Percentiles rank a stretch among this genome's conserved stretches.
phyloP scores from a whole-genome alignment of 2,329 filamentous ascomycete genomes.

The Lachnellula arida region DNA sequence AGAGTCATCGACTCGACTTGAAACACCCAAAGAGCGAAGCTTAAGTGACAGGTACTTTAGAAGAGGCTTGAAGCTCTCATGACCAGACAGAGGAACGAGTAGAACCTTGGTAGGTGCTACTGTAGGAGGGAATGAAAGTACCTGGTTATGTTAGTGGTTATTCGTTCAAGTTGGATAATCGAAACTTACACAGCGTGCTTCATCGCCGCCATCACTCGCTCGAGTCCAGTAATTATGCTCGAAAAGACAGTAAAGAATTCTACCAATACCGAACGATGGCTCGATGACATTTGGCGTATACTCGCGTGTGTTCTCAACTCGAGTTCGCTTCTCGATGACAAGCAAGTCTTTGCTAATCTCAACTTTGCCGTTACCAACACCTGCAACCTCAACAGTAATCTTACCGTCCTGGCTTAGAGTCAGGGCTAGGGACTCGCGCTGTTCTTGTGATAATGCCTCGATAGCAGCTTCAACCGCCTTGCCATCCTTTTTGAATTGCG shows the following conservation, averaged over 20 bases:
- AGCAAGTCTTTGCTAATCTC: constrained; percentile 76
- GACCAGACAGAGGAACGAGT: constrained; percentile 80
- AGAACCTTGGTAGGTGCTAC: constrained; percentile 95
- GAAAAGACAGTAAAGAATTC: constrained; percentile 87
- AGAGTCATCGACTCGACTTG: constrained; percentile 84
- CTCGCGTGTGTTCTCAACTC: constrained; percentile 78
- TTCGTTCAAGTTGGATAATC: background rate
- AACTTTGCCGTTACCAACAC: constrained; percentile 64
- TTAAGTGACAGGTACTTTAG: constrained; percentile 68
- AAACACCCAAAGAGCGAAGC: constrained; percentile 71
- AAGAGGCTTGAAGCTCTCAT: constrained; percentile 75
- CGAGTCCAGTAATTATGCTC: constrained; percentile 97
- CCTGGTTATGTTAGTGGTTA: constrained; percentile 37
- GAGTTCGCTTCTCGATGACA: constrained; percentile 76
- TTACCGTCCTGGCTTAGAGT: constrained; percentile 69
- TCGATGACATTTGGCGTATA: constrained; percentile 96
- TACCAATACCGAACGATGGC: constrained; percentile 94
- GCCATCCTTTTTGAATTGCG: constrained; percentile 90
- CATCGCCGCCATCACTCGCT: constrained; percentile 62
- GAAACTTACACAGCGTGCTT: constrained; percentile 75
- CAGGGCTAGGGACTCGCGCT: constrained; percentile 74
- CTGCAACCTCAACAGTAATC: constrained; percentile 70
- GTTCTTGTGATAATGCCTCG: constrained; percentile 62
- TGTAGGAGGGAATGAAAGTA: constrained; percentile 68
- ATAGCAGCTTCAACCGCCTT: constrained; percentile 80